Percentiles rank a stretch among this genome's conserved stretches.
Evolutionary conservation across 345 rosid species (phyloP).

Genomic region (Excoecaria cochinchinensis): DNA sequence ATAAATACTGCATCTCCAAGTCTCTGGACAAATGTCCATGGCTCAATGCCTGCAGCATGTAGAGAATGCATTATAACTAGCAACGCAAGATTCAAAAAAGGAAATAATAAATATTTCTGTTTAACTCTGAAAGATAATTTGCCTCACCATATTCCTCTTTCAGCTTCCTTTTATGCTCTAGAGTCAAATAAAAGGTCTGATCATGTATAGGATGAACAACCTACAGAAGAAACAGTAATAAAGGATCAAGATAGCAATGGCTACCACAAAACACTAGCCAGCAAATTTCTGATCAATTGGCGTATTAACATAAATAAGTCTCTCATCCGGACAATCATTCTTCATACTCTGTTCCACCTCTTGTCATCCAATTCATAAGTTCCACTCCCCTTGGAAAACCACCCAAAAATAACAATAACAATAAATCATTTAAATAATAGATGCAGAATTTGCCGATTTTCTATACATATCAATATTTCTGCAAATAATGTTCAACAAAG

Average conservation of each 20-base stretch:
- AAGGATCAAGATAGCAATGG: background rate
- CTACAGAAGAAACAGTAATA: conserved; percentile 26
- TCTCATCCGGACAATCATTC: background rate
- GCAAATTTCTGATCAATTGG: background rate
- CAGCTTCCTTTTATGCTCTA: conserved; percentile 59
- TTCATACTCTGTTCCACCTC: background rate
- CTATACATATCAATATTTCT: background rate
- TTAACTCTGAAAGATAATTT: background rate
- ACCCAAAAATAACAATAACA: background rate
- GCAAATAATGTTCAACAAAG: background rate
- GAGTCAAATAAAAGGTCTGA: conserved; percentile 58
- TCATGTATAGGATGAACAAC: conserved; percentile 74
- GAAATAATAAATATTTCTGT: background rate
- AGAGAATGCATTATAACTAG: background rate
- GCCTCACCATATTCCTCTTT: conserved; percentile 71
- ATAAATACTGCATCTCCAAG: conserved; percentile 67
- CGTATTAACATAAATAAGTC: background rate
- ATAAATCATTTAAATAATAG: background rate
- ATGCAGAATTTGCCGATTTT: background rate
- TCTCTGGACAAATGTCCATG: conserved; percentile 64
- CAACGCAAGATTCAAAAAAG: background rate
- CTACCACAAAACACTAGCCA: background rate
- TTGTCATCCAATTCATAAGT: background rate
- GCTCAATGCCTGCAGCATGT: conserved; percentile 46
- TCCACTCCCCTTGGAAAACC: background rate